Conservation (phyloP, 164 flowering plant genomes). For the Brasenia schreberi region DNA sequence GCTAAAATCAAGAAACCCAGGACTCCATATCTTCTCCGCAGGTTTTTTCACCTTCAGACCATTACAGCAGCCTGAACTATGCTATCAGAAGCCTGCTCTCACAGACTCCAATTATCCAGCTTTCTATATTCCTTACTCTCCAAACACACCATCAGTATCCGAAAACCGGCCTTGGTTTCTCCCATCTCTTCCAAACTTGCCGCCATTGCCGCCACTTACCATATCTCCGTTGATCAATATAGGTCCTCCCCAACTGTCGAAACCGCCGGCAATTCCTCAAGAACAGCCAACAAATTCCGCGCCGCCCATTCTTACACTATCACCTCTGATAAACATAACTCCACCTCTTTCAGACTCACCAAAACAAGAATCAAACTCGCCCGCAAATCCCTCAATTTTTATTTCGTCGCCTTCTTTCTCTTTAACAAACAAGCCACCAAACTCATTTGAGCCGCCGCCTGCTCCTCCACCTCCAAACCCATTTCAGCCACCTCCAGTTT, state of each 20-base stretch:
- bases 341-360: conserved; percentile 1
- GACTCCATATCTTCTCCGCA: conserved; percentile 47
- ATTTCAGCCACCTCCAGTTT: conserved; percentile 21
- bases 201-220: conserved; percentile 4
- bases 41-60: conserved; percentile 62
- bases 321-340: conserved; percentile 8
- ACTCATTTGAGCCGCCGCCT: too few relatives aligned
- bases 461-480: conserved; percentile 8
- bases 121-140: not conserved
- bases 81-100: conserved; percentile 36
- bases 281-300: not conserved
- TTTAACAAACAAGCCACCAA: conserved; percentile 16
- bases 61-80: conserved; percentile 35
- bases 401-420: conserved; percentile 10
- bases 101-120: not conserved
- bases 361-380: conserved; percentile 1
- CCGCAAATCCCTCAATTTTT: conserved; percentile 9
- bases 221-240: conserved; percentile 1
- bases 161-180: not conserved
- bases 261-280: too few relatives aligned
- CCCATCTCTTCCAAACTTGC: conserved; percentile 7
- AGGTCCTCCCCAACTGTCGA: not conserved
- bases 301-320: conserved; percentile 1
- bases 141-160: conserved; percentile 4
- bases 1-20: conserved; percentile 45